A percentile compares a stretch with the other conserved stretches of the same genome.
Evolutionary conservation across 495 filamentous ascomycete genomes (phyloP).

Genomic region (Podospora didyma): DNA sequence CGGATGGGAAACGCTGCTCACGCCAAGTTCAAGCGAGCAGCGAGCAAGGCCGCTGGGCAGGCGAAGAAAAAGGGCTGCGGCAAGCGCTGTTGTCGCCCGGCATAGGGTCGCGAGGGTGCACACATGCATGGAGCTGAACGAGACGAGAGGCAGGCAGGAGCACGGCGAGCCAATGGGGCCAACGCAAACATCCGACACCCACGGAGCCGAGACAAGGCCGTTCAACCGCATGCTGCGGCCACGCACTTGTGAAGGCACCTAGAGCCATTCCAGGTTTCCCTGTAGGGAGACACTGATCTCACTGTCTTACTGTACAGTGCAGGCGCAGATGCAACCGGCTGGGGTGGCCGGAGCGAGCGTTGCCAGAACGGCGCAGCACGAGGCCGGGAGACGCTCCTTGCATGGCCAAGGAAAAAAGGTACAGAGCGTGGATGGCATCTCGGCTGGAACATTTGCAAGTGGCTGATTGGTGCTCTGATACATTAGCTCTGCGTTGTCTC

Average conservation of each 20-base stretch:
- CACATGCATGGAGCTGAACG: conserved; percentile 25
- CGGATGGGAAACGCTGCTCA: conserved; percentile 21
- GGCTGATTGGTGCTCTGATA: conserved; percentile 38
- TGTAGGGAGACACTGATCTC: conserved; percentile 14
- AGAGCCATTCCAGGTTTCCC: conserved; percentile 7
- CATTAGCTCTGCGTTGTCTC: conserved; percentile 42
- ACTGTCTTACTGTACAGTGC: conserved; percentile 16
- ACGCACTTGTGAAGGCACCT: conserved; percentile 1
- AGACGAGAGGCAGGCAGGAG: conserved; percentile 21
- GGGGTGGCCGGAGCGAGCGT: conserved; percentile 8
- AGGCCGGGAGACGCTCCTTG: conserved; percentile 13
- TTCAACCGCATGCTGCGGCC: conserved; percentile 19
- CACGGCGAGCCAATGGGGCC: conserved; percentile 25
- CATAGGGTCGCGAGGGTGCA: conserved; percentile 22
- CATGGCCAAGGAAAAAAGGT: conserved; percentile 14
- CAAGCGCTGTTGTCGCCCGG: conserved; percentile 20
- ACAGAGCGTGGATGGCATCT: conserved; percentile 34
- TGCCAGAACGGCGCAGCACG: conserved; percentile 13
- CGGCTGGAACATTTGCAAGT: conserved; percentile 36
- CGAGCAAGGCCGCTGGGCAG: conserved; percentile 9
- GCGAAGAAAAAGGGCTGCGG: conserved; percentile 17
- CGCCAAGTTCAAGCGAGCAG: conserved; percentile 17
- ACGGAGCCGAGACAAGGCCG: conserved; percentile 26
- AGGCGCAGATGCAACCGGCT: conserved; percentile 15
- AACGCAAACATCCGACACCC: conserved; percentile 29